Evolutionary conservation across 108 stramenopile genomes (phyloP), one percentile per base, ranked within the genome.

Genomic region (Skeletonema tropicum): DNA sequence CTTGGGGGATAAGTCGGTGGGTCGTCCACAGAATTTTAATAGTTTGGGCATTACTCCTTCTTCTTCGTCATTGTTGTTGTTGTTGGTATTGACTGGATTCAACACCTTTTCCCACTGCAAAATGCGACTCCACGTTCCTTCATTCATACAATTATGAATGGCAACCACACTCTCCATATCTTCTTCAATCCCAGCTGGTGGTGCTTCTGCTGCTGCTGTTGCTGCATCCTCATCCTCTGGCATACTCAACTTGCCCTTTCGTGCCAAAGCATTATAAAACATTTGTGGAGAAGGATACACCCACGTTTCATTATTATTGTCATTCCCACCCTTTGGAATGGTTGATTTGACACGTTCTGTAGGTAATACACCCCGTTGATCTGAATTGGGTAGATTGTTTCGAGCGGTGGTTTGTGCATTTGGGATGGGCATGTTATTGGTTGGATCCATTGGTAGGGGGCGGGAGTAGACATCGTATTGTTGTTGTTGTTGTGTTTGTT

Each of bases 91-190:
- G 11, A 14, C 9, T 46, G 75, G 70, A 64, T 62, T 49, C 41
- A 85, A 46, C 26, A 89, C 86, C 30, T 61, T 63, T 80, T 99
- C 99, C 99, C 99, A 99, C 79, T 97, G 91, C 70, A 96, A 74
- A 13, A 99, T 90, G 70, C 90, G 78, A 17, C 66, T 66, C 99
- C 99, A 99, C 21, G 98, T 98, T 36, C 84, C 87, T 82, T 99
- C 99, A 85, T 99, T 99, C 99, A 99, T 99, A 75, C 93, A 91
- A 88, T 99, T 99, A 89, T 99, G 99, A 62, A 99, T 85, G 7
- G 97, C 95, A 38, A 99, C 97, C 5, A 99, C 98, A 60, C 77
- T 73, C 21, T 80, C 89, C 85, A 98, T 97, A 66, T 94, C 92
- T 67, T 92, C 90, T 63, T 92, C 90, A 8, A 84, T 84, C 29